Conservation (phyloP, 2,329 filamentous ascomycete species). For the Ophiostoma sp. region DNA sequence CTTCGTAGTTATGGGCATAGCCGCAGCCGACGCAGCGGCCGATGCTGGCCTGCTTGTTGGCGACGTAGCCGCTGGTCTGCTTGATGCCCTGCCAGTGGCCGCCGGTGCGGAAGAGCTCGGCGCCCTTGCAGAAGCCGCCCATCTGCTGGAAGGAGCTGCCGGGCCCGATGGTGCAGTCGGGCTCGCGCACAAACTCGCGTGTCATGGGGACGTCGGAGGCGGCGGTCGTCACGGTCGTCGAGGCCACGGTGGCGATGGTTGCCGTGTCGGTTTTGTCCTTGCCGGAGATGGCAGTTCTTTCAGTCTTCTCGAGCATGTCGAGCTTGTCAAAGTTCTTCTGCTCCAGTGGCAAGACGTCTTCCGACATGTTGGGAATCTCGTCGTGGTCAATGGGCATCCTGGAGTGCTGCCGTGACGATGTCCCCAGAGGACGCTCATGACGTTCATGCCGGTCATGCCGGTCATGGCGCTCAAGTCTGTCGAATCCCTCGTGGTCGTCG, state of each 20-base stretch:
- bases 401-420: slow-evolving; percentile 3
- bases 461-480: background rate
- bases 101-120: slow-evolving; percentile 35
- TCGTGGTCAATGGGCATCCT: background rate
- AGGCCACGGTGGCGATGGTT: background rate
- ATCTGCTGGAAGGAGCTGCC: slow-evolving; percentile 36
- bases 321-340: background rate
- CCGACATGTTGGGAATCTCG: slow-evolving; percentile 17
- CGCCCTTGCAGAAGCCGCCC: slow-evolving; percentile 39
- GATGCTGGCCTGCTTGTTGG: slow-evolving; percentile 29
- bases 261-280: slow-evolving; percentile 13
- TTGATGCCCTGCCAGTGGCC: slow-evolving; percentile 38
- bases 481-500: background rate
- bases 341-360: background rate
- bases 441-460: background rate
- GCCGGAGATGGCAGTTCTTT: background rate
- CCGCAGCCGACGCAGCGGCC: slow-evolving; percentile 31
- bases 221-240: background rate
- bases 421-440: background rate
- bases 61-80: slow-evolving; percentile 31
- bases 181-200: slow-evolving; percentile 26
- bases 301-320: background rate
- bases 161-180: slow-evolving; percentile 34
- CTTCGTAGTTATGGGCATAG: slow-evolving; percentile 33
- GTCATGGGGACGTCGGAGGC: slow-evolving; percentile 22